phyloP scores from a whole-genome alignment of 495 filamentous ascomycete species.

The Staphylotrichum tortipilum region DNA sequence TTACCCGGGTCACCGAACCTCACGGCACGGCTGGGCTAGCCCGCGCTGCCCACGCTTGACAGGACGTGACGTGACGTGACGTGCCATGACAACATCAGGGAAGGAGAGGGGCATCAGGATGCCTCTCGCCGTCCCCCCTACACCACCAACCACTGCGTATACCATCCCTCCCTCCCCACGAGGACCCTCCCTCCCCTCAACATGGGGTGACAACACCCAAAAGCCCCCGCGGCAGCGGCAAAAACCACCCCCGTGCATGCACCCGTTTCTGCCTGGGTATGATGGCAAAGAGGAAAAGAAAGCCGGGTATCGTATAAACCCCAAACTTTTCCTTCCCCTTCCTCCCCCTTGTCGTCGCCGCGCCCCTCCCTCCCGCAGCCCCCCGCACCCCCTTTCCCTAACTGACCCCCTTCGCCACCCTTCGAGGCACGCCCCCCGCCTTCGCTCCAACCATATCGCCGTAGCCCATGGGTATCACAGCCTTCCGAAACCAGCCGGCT shows the following conservation, averaged over 20 bases:
- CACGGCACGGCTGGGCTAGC: constrained; percentile 15
- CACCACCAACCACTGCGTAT: too few relatives aligned
- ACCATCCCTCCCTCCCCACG: too few relatives aligned
- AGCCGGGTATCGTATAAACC: constrained; percentile 18
- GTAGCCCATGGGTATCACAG: constrained; percentile 7
- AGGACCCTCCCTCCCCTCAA: too few relatives aligned
- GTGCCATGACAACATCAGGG: too few relatives aligned
- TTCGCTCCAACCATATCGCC: constrained; percentile 9
- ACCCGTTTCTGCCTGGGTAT: constrained; percentile 25
- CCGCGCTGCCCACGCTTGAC: constrained; percentile 5
- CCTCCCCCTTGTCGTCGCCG: constrained; percentile 7
- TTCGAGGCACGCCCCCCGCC: too few relatives aligned
- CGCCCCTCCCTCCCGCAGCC: not conserved
- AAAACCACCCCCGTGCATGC: constrained; percentile 17
- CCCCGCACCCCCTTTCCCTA: too few relatives aligned
- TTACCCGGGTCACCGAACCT: constrained; percentile 18
- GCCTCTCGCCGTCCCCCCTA: too few relatives aligned
- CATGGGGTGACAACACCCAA: too few relatives aligned
- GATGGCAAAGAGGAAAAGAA: too few relatives aligned
- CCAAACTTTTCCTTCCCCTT: constrained; percentile 3
- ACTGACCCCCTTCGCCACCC: too few relatives aligned
- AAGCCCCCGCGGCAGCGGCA: constrained; percentile 13
- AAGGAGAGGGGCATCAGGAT: too few relatives aligned
- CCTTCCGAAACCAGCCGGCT: constrained; percentile 3
- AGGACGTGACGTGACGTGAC: too few relatives aligned